A percentile compares a stretch with the other conserved stretches of the same genome.
These are phyloP conservation scores for Potentilla sterilis DNA, from an alignment of 306 rosid genomes.

Conservation along the genomic window DNA sequence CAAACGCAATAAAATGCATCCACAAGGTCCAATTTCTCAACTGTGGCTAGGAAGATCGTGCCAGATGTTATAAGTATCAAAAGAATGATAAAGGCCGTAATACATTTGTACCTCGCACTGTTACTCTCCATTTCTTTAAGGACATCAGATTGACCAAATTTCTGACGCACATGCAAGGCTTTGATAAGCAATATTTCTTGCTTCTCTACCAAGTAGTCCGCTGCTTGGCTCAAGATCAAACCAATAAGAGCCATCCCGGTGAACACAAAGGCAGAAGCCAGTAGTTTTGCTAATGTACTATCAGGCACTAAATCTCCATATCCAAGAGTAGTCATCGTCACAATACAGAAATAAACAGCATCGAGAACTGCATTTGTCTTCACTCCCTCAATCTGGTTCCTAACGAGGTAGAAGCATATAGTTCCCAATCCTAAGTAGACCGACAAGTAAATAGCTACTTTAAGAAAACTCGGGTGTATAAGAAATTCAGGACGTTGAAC, in stretches of 20 bases:
- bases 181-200: constrained; percentile 39
- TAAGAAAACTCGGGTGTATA: constrained; percentile 29
- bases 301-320: constrained; percentile 53
- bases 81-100: constrained; percentile 30
- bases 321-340: constrained; percentile 59
- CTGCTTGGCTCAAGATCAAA: constrained; percentile 37
- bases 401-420: constrained; percentile 38
- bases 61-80: constrained; percentile 37
- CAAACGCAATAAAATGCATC: constrained; percentile 61
- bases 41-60: constrained; percentile 28
- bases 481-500: constrained; percentile 26
- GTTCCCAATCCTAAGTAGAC: constrained; percentile 42
- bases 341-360: constrained; percentile 46
- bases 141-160: not conserved
- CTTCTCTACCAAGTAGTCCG: constrained; percentile 45
- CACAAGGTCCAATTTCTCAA: constrained; percentile 37
- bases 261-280: constrained; percentile 54
- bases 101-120: constrained; percentile 37
- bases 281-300: constrained; percentile 32
- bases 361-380: constrained; percentile 44
- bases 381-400: constrained; percentile 40
- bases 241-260: constrained; percentile 45
- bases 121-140: constrained; percentile 27
- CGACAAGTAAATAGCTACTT: constrained; percentile 24
- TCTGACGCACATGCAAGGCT: constrained; percentile 24